Evolutionary conservation across 2,329 filamentous ascomycete genomes (phyloP), one percentile per base, ranked within the genome.

Genomic region (Pseudovirgaria hyperparasitica): DNA sequence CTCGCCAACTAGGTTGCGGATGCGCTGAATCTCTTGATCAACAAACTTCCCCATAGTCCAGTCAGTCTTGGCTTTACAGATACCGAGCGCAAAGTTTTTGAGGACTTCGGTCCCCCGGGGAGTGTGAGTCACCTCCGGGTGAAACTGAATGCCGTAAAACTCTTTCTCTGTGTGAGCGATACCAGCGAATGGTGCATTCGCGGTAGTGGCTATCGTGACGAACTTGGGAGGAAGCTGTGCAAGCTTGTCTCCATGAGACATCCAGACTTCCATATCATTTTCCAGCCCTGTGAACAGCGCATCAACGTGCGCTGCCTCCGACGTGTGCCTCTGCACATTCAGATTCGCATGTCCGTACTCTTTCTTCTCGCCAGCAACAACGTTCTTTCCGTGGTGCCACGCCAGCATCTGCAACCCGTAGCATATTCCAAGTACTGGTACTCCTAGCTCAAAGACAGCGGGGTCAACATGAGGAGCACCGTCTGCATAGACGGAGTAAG

Each of bases 191-290:
- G 76, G 71, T 1, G 80, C 74, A 58, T 90, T 92, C 26, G 62
- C 49, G 2, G 84, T 87, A 4, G 65, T 76, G 26, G 80, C 85
- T 41, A 93, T 72, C 10, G 67, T 73, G 33, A 70, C 58, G 50
- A 92, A 93, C 21, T 65, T 70, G 19, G 76, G 61, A 6, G 86
- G 86, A 20, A 93, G 63, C 29, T 67, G 60, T 20, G 67, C 67
- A 8, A 96, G 69, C 64, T 92, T 92, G 58, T 94, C 85, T 32
- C 75, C 76, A 52, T 96, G 87, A 39, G 72, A 80, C 86, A 94
- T 94, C 67, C 72, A 87, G 9, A 82, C 72, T 34, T 79, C 67
- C 42, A 82, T 65, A 27, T 71, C 60, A 34, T 81, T 74, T 32
- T 74, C 77, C 8, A 93, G 48, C 10, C 75, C 82, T 16, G 72